Percentiles rank a stretch among this genome's conserved stretches.
phyloP scores from a whole-genome alignment of 345 rosid genomes.

The Sisymbrium irio region DNA sequence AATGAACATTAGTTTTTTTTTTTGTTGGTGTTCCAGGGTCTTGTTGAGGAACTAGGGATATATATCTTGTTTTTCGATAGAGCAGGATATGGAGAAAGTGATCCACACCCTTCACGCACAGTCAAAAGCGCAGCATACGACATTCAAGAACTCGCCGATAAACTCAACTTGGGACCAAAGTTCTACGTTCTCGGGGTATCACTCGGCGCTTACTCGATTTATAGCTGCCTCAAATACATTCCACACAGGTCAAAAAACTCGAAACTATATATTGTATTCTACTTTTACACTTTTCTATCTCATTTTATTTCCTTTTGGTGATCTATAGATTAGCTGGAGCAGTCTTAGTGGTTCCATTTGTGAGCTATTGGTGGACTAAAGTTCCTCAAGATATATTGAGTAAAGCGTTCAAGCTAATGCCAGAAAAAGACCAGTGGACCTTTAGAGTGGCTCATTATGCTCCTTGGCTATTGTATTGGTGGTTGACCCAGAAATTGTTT shows the following conservation, averaged over 20 bases:
- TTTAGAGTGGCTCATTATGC: constrained; percentile 58
- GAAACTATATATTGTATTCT: not conserved
- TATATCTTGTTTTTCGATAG: constrained; percentile 69
- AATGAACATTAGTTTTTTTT: not conserved
- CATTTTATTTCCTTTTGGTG: not conserved
- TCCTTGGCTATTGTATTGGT: constrained; percentile 85
- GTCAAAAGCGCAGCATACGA: constrained; percentile 81
- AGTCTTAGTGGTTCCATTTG: constrained; percentile 68
- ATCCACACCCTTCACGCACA: constrained; percentile 69
- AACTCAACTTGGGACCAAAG: constrained; percentile 63
- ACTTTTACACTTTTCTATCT: not conserved
- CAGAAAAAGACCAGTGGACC: constrained; percentile 49
- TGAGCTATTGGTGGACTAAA: constrained; percentile 82
- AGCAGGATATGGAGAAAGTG: constrained; percentile 96
- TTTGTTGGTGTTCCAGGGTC: constrained; percentile 44
- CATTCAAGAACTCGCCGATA: constrained; percentile 80
- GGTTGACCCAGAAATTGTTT: constrained; percentile 85
- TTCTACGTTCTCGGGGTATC: constrained; percentile 80
- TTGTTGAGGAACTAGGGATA: constrained; percentile 58
- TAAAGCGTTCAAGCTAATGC: constrained; percentile 40
- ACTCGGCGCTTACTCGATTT: constrained; percentile 70
- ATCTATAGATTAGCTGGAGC: constrained; percentile 61
- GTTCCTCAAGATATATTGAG: constrained; percentile 52
- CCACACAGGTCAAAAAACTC: constrained; percentile 49
- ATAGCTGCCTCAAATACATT: constrained; percentile 76